phyloP scores from a whole-genome alignment of 1,139 yeast genomes.

The Geotrichum cucujoidarum region DNA sequence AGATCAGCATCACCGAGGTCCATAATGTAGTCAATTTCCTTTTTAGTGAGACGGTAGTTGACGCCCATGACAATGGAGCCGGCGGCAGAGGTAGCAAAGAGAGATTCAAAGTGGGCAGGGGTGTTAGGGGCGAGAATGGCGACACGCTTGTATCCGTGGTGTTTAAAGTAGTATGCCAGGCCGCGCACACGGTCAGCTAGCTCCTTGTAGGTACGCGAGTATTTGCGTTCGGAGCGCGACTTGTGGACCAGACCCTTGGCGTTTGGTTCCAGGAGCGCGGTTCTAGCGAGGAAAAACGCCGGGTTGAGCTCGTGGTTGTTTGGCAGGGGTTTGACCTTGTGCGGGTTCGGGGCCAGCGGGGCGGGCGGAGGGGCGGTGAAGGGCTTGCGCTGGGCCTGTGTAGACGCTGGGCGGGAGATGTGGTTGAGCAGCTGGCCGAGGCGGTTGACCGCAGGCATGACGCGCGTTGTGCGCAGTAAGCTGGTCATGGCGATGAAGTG shows the following conservation, averaged over 20 bases:
- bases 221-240: constrained; percentile 26
- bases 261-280: constrained; percentile 37
- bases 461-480: too few species aligned
- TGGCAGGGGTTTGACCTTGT: constrained; percentile 13
- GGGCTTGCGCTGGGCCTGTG: too few species aligned
- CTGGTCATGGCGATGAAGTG: too few species aligned
- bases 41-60: constrained; percentile 35
- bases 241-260: constrained; percentile 36
- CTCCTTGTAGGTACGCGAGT: constrained; percentile 32
- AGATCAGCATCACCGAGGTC: constrained; percentile 35
- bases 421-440: constrained; percentile 1
- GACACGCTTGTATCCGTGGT: constrained; percentile 30
- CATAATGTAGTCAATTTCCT: constrained; percentile 35
- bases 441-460: constrained; percentile 2
- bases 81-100: constrained; percentile 37
- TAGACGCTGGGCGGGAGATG: too few species aligned
- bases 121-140: constrained; percentile 39
- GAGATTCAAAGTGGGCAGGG: constrained; percentile 39
- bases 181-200: constrained; percentile 33
- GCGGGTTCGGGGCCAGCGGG: neutral
- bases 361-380: neutral
- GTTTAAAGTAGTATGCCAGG: constrained; percentile 34
- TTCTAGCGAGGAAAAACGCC: constrained; percentile 36
- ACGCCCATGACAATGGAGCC: constrained; percentile 38
- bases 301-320: constrained; percentile 37